Conservation (phyloP, 78 protist genomes). For the Dictyostelium firmibasis region DNA sequence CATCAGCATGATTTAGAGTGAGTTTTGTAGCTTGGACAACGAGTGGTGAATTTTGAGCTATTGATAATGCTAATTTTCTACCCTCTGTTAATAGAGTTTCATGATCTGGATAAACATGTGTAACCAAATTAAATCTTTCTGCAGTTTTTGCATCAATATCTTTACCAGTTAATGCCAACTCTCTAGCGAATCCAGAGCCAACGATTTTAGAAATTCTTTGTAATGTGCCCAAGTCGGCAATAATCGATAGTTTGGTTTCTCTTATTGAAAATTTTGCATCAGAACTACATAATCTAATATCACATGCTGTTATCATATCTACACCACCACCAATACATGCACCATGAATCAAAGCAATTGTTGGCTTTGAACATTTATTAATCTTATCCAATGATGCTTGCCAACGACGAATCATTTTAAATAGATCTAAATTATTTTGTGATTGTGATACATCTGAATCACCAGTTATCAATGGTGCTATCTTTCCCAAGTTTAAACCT, state of each 20-base stretch:
- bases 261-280: conserved; percentile 82
- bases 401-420: conserved; percentile 64
- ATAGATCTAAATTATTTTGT: background rate
- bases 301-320: conserved; percentile 85
- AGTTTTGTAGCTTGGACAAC: conserved; percentile 87
- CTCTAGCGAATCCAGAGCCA: conserved; percentile 76
- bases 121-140: conserved; percentile 36
- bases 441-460: conserved; percentile 15
- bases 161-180: conserved; percentile 83
- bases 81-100: conserved; percentile 50
- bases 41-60: conserved; percentile 85
- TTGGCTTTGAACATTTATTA: conserved; percentile 75
- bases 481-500: conserved; percentile 40
- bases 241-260: conserved; percentile 88
- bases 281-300: conserved; percentile 73
- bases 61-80: conserved; percentile 46
- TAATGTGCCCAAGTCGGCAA: conserved; percentile 93
- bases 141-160: conserved; percentile 72
- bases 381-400: conserved; percentile 66
- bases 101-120: conserved; percentile 19
- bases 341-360: conserved; percentile 84
- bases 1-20: conserved; percentile 78
- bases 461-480: background rate
- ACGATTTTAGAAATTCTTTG: conserved; percentile 79
- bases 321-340: conserved; percentile 88